Evolutionary conservation across 2,329 filamentous ascomycete genomes (phyloP).

Genomic region (Calycina marina): DNA sequence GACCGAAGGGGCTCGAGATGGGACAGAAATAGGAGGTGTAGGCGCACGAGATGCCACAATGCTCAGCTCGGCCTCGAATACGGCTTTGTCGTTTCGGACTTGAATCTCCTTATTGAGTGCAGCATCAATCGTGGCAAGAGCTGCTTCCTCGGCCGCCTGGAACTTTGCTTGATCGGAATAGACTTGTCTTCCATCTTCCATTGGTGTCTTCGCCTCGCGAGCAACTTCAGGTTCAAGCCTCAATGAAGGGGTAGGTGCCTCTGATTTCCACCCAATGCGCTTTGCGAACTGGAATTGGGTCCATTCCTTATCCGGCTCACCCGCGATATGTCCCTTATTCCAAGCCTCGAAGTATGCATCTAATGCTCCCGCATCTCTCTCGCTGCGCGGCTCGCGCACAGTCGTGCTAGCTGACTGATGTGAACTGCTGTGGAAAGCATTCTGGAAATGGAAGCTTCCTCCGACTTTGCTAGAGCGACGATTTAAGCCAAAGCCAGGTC

Average conservation of each 20-base stretch:
- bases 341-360: constrained; percentile 87
- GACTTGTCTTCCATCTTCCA: constrained; percentile 17
- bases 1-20: constrained; percentile 16
- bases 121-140: constrained; percentile 71
- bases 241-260: constrained; percentile 7
- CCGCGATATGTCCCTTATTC: constrained; percentile 59
- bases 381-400: constrained; percentile 41
- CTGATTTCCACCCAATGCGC: constrained; percentile 78
- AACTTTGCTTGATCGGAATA: constrained; percentile 21
- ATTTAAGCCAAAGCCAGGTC: constrained; percentile 45
- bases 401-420: constrained; percentile 25
- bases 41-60: constrained; percentile 19
- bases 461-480: constrained; percentile 32
- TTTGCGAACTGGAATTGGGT: constrained; percentile 81
- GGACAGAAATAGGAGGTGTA: constrained; percentile 15
- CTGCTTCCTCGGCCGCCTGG: constrained; percentile 36
- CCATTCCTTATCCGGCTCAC: constrained; percentile 66
- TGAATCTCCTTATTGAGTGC: constrained; percentile 65
- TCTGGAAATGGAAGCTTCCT: constrained; percentile 52
- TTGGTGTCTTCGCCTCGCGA: constrained; percentile 1
- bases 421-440: constrained; percentile 50
- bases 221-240: constrained; percentile 6
- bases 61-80: constrained; percentile 21
- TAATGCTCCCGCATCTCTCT: constrained; percentile 49
- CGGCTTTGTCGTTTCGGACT: constrained; percentile 30